These are phyloP conservation scores for Podospora sp. DNA, from an alignment of 495 filamentous ascomycete species.

Conservation along the genomic window DNA sequence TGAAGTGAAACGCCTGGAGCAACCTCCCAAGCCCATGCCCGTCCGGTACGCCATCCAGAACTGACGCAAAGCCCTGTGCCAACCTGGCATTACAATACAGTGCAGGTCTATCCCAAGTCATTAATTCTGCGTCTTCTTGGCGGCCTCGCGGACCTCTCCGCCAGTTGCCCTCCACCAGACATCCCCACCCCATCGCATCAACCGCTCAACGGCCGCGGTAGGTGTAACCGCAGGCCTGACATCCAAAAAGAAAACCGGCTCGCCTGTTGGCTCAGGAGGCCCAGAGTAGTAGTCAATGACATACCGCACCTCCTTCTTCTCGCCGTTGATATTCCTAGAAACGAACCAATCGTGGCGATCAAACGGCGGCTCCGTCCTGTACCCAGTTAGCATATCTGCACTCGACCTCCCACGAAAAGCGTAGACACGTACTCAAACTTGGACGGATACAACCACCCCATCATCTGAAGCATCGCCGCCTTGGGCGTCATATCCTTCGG, in stretches of 20 bases:
- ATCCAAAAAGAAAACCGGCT: conserved; percentile 95
- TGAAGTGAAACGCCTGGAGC: background rate
- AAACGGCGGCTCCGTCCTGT: conserved; percentile 81
- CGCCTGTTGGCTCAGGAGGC: conserved; percentile 81
- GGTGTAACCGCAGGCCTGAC: conserved; percentile 95
- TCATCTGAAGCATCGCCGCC: conserved; percentile 73
- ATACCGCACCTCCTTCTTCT: conserved; percentile 79
- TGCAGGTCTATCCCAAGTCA: background rate
- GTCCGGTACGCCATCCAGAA: conserved; percentile 1
- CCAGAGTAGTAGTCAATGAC: conserved; percentile 98
- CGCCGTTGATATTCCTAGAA: conserved; percentile 61
- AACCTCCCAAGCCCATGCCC: background rate
- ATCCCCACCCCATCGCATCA: conserved; percentile 88
- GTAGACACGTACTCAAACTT: conserved; percentile 64
- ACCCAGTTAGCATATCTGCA: conserved; percentile 13
- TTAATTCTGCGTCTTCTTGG: conserved; percentile 15
- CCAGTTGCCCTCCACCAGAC: conserved; percentile 92
- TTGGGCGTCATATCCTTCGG: conserved; percentile 91
- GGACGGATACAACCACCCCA: conserved; percentile 77
- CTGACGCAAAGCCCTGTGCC: background rate
- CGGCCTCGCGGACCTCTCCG: conserved; percentile 53
- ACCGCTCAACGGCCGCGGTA: conserved; percentile 75
- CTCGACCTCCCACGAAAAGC: conserved; percentile 4
- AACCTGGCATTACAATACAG: background rate
- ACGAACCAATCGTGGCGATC: conserved; percentile 98